Evolutionary conservation across 2,329 filamentous ascomycete species (phyloP).

Genomic region (Trichophyton mentagrophytes): DNA sequence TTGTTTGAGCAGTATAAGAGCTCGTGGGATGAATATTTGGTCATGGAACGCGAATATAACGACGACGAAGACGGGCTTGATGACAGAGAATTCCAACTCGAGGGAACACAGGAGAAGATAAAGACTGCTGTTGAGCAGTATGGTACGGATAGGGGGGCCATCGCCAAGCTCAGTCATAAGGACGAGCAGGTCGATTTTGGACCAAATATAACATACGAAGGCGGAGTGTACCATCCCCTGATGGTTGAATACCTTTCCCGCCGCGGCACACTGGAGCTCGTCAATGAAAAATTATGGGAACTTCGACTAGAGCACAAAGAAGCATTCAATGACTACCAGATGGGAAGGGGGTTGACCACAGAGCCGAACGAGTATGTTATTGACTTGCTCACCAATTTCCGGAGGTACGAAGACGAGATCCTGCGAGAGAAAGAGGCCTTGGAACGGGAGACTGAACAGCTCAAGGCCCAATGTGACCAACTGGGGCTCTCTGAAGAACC

Average conservation of each 20-base stretch:
- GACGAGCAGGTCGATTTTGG: neutral
- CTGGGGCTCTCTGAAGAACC: slow-evolving; percentile 9
- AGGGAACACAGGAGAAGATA: slow-evolving; percentile 14
- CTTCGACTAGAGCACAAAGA: slow-evolving; percentile 6
- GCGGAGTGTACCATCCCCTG: slow-evolving; percentile 4
- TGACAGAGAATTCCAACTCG: slow-evolving; percentile 18
- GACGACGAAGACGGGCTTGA: slow-evolving; percentile 19
- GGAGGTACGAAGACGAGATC: slow-evolving; percentile 14
- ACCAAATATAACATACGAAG: neutral
- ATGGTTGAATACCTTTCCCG: slow-evolving; percentile 7
- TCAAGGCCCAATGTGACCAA: slow-evolving; percentile 15
- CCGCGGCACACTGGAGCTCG: neutral
- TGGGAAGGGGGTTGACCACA: neutral
- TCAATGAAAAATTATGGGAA: slow-evolving; percentile 7
- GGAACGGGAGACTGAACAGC: slow-evolving; percentile 12
- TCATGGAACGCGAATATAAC: slow-evolving; percentile 18
- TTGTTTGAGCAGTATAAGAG: slow-evolving; percentile 16
- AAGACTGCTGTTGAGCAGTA: neutral
- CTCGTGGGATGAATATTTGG: slow-evolving; percentile 16
- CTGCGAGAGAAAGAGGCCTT: slow-evolving; percentile 16
- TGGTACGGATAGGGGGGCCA: neutral
- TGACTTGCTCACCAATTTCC: slow-evolving; percentile 17
- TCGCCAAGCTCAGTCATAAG: neutral
- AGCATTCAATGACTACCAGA: slow-evolving; percentile 4
- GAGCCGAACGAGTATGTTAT: slow-evolving; percentile 7